Base-by-base conservation (phyloP, 208 protist genomes). In the Trypanosoma grayi region DNA sequence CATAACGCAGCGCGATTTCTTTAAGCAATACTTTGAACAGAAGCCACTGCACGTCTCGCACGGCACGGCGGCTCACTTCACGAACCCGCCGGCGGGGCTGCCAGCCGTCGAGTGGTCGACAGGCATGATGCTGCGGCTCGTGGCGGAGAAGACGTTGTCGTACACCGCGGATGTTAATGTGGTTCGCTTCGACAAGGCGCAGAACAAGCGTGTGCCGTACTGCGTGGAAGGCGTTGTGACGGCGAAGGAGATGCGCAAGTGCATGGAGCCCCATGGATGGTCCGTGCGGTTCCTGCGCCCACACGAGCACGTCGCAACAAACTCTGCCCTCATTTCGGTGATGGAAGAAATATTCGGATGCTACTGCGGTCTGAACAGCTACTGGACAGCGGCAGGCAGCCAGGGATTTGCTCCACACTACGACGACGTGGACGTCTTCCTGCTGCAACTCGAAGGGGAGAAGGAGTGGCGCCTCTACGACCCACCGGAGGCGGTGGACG, bases 361-460 rank as follows among this genome's bases (percentile, higher is more conserved):
- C 61, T 82, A 82, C 46, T 91, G 85, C 45, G 95, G 95, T 14
- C 70, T 87, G 30, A 98, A 98, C 79, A 86, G 89, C 53, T 98
- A 98, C 79, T 85, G 97, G 62, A 98, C 97, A 1, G 94, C 96
- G 9, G 65, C 88, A 31, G 66, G 77, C 43, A 87, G 84, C 39
- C 85, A 97, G 62, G 92, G 92, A 24, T 95, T 97, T 51, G 97
- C 97, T 3, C 95, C 97, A 41, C 97, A 98, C 81, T 97, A 94
- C 74, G 97, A 98, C 66, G 97, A 98, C 69, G 92, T 98, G 0
- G 95, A 98, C 36, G 97, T 93, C 20, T 98, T 98, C 55, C 80
- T 98, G n/a, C 63, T 98, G 30, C 97, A 98, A 70, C 52, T 97
- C 1, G 95, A 98, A 59, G 95, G 88, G 4, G 80, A 79, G 33